Evolutionary conservation across 345 rosid species (phyloP).

Genomic region (Cardamine occulta): DNA sequence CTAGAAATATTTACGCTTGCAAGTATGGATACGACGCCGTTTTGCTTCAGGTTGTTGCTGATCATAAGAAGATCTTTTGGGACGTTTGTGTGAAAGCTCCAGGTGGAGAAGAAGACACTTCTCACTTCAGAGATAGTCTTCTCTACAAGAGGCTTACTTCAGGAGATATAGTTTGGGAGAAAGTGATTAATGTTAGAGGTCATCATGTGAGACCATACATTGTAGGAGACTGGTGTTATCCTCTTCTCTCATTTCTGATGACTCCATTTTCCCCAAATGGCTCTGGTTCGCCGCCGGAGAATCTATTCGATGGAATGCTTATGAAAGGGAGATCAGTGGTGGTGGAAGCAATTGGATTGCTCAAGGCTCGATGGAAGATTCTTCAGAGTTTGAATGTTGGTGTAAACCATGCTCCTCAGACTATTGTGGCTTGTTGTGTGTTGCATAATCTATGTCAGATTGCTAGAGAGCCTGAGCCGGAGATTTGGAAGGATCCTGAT

Average conservation of each 20-base stretch:
- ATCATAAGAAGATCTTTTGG: conserved; percentile 93
- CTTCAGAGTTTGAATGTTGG: conserved; percentile 95
- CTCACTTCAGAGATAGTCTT: conserved; percentile 88
- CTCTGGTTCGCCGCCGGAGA: conserved; percentile 80
- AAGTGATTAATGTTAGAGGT: conserved; percentile 73
- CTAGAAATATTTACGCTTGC: conserved; percentile 54
- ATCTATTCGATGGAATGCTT: conserved; percentile 93
- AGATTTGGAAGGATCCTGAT: conserved; percentile 78
- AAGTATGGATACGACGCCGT: conserved; percentile 75
- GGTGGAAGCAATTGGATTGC: conserved; percentile 91
- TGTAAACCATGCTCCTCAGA: conserved; percentile 90
- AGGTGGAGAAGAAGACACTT: conserved; percentile 76
- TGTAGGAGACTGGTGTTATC: conserved; percentile 98
- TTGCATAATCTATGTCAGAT: conserved; percentile 96
- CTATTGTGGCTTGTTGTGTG: conserved; percentile 97
- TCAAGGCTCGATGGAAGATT: conserved; percentile 93
- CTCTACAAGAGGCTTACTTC: conserved; percentile 79
- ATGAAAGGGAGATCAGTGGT: conserved; percentile 97
- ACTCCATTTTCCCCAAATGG: conserved; percentile 89
- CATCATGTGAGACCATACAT: conserved; percentile 86
- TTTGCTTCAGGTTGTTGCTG: conserved; percentile 89
- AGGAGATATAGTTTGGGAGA: conserved; percentile 95
- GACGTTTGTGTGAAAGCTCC: conserved; percentile 96
- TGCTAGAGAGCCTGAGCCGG: conserved; percentile 97
- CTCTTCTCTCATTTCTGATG: conserved; percentile 80